Percentiles rank a stretch among this genome's conserved stretches.
These are phyloP conservation scores for Extremus antarcticus DNA, from an alignment of 495 filamentous ascomycete species.

Conservation along the genomic window DNA sequence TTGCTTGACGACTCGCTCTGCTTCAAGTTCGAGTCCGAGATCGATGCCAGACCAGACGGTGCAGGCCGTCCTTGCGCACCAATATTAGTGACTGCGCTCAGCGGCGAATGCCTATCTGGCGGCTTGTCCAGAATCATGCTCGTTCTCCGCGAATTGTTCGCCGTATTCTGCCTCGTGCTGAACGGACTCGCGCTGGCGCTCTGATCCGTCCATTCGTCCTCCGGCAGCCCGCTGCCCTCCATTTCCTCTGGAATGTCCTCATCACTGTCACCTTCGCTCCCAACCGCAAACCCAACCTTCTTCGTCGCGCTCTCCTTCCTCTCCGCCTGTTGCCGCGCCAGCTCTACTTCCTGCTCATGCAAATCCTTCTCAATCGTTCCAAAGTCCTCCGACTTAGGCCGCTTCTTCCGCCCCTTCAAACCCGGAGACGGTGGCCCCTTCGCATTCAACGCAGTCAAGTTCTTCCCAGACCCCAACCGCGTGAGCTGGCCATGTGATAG, in stretches of 20 bases:
- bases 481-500: slow-evolving; percentile 28
- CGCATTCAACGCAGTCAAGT: slow-evolving; percentile 1
- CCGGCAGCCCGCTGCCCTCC: slow-evolving; percentile 18
- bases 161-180: slow-evolving; percentile 33
- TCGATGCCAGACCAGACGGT: not conserved
- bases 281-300: slow-evolving; percentile 25
- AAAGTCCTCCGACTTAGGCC: slow-evolving; percentile 13
- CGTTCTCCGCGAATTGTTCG: slow-evolving; percentile 27
- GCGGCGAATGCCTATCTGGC: not conserved
- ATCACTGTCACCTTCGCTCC: slow-evolving; percentile 21
- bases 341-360: slow-evolving; percentile 21
- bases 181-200: slow-evolving; percentile 33
- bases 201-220: slow-evolving; percentile 35
- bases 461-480: slow-evolving; percentile 9
- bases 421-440: slow-evolving; percentile 1
- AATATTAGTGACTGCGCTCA: not conserved
- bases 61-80: not conserved
- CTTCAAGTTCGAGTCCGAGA: not conserved
- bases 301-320: slow-evolving; percentile 16
- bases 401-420: slow-evolving; percentile 10
- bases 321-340: slow-evolving; percentile 5
- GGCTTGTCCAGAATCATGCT: slow-evolving; percentile 12
- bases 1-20: too few species aligned
- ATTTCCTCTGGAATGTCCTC: slow-evolving; percentile 7
- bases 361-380: slow-evolving; percentile 10